Evolutionary conservation across 208 protist species (phyloP).

Genomic region (Leishmania braziliensis): DNA sequence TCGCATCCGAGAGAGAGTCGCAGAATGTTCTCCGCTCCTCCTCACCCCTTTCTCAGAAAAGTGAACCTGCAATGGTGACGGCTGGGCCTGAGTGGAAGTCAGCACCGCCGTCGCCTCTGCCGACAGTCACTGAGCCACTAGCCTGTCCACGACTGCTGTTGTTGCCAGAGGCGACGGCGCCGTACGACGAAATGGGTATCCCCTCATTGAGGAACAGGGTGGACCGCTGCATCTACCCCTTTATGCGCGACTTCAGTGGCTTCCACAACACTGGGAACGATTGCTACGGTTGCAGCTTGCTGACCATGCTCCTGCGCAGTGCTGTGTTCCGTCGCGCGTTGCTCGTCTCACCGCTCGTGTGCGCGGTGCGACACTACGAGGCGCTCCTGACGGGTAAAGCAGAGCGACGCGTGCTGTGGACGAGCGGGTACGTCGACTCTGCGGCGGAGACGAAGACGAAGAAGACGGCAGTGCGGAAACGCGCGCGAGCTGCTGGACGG

Average conservation of each 20-base stretch:
- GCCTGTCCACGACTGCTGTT: neutral
- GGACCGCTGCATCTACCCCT: neutral
- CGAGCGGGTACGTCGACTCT: conserved; percentile 17
- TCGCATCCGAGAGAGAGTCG: neutral
- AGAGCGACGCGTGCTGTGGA: conserved; percentile 27
- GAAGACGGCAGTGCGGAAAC: conserved; percentile 5
- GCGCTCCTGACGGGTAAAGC: conserved; percentile 3
- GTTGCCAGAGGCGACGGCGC: neutral
- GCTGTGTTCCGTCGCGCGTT: conserved; percentile 52
- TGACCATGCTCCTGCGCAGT: conserved; percentile 76
- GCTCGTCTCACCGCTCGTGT: conserved; percentile 26
- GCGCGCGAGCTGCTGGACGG: neutral
- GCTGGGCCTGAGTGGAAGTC: conserved; percentile 6
- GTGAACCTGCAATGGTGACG: neutral
- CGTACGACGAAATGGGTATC: neutral
- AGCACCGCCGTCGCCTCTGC: neutral
- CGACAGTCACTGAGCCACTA: neutral
- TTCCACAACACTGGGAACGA: conserved; percentile 80
- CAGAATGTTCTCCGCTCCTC: neutral
- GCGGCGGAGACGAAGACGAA: neutral
- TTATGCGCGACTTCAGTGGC: conserved; percentile 56
- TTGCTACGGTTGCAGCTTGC: conserved; percentile 85
- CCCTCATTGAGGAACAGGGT: neutral
- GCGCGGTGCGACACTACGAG: conserved; percentile 25
- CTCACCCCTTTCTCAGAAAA: neutral